Conservation (phyloP, 148 eudicot genomes). For the Linanthus parryae region DNA sequence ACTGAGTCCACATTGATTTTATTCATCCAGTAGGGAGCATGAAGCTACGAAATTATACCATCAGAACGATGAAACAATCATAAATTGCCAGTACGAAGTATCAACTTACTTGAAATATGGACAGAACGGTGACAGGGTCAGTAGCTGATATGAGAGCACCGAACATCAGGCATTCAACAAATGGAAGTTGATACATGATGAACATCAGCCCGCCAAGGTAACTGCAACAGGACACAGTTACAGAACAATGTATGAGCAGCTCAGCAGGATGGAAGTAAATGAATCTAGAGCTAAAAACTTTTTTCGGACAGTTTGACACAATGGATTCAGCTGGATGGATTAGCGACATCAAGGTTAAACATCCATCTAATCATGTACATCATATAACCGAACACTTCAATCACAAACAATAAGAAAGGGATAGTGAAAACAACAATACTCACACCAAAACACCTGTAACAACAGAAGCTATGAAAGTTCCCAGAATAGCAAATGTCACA, state of each 20-base stretch:
- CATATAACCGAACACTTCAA: too few species aligned
- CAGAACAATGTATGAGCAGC: too few species aligned
- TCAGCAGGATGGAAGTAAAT: too few species aligned
- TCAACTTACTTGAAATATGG: constrained; percentile 81
- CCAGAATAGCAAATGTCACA: constrained; percentile 82
- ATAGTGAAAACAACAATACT: constrained; percentile 23
- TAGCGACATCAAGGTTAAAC: background rate
- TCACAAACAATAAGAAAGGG: background rate
- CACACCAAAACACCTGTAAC: constrained; percentile 93
- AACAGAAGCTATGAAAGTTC: constrained; percentile 83
- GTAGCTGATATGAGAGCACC: constrained; percentile 99
- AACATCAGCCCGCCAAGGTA: constrained; percentile 80
- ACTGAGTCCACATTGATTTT: too few species aligned
- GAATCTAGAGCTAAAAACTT: constrained; percentile 5
- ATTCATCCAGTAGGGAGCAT: too few species aligned
- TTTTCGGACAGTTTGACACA: constrained; percentile 6
- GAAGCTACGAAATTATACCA: too few species aligned
- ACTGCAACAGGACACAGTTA: constrained; percentile 45
- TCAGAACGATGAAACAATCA: background rate
- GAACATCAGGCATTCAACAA: constrained; percentile 95
- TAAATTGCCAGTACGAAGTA: background rate
- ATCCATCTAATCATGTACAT: too few species aligned
- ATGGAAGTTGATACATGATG: constrained; percentile 85
- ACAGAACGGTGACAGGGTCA: constrained; percentile 93
- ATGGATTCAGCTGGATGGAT: background rate